Conservation (phyloP, 305 asterid species). For the Rubia occidens region DNA sequence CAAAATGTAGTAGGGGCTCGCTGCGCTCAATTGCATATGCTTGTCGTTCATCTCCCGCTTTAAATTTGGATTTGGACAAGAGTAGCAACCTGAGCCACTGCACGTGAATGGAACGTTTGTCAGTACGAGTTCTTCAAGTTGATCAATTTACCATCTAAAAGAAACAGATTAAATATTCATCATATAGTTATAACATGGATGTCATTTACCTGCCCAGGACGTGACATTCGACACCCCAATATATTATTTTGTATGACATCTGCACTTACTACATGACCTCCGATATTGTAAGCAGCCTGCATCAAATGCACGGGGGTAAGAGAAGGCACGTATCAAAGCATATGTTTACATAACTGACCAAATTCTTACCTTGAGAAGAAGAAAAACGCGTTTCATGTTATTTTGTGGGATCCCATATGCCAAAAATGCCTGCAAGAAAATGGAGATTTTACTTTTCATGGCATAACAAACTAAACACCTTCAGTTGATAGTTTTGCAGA, state of each 20-base stretch:
- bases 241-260: conserved; percentile 74
- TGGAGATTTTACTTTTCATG: conserved; percentile 12
- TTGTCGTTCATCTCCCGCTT: conserved; percentile 67
- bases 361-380: conserved; percentile 66
- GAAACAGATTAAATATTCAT: neutral
- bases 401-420: conserved; percentile 90
- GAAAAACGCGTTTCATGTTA: conserved; percentile 69
- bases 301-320: conserved; percentile 22
- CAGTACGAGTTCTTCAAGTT: conserved; percentile 18
- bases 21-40: conserved; percentile 59
- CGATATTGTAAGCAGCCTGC: conserved; percentile 93
- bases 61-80: conserved; percentile 65
- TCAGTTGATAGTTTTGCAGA: neutral
- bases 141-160: neutral
- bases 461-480: neutral
- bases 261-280: conserved; percentile 82
- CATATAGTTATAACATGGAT: neutral
- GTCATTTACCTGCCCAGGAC: conserved; percentile 72
- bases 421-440: conserved; percentile 58
- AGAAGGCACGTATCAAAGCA: conserved; percentile 7
- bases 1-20: conserved; percentile 88
- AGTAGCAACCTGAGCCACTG: conserved; percentile 89
- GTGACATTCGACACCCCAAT: conserved; percentile 75
- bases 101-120: conserved; percentile 24
- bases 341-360: neutral